Conservation (phyloP, 805 yeast species). For the Torulaspora franciscae region DNA sequence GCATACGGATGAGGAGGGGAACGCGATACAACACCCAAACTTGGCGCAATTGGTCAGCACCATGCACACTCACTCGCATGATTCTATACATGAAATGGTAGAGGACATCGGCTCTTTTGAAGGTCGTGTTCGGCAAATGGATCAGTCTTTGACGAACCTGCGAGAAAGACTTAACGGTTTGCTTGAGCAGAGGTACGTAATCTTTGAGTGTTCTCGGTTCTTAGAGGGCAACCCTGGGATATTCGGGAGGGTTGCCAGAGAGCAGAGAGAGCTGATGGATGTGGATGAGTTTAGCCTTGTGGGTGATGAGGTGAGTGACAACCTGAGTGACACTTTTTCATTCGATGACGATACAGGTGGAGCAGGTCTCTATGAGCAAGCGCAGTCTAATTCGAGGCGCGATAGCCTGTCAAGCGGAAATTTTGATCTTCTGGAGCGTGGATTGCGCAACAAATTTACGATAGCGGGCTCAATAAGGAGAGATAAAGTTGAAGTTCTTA, state of each 20-base stretch:
- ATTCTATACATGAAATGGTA: conserved; percentile 55
- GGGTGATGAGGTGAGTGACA: conserved; percentile 22
- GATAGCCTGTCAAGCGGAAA: conserved; percentile 24
- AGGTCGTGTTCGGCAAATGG: conserved; percentile 63
- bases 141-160: conserved; percentile 62
- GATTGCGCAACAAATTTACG: conserved; percentile 33
- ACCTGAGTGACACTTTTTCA: conserved; percentile 28
- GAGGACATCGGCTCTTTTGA: conserved; percentile 63
- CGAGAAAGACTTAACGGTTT: conserved; percentile 57
- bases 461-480: conserved; percentile 76
- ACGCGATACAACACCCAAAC: conserved; percentile 20
- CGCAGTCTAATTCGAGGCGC: conserved; percentile 8
- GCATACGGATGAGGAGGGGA: conserved; percentile 30
- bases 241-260: conserved; percentile 24
- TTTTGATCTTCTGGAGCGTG: conserved; percentile 39
- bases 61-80: conserved; percentile 29
- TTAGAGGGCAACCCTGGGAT: conserved; percentile 40
- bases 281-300: conserved; percentile 24
- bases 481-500: conserved; percentile 61
- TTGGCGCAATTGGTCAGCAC: conserved; percentile 16
- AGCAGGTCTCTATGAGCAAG: conserved; percentile 9
- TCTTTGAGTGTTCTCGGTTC: conserved; percentile 46
- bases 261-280: conserved; percentile 16
- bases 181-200: conserved; percentile 65
- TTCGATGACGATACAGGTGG: conserved; percentile 17